Evolutionary conservation across 495 filamentous ascomycete genomes (phyloP).

Genomic region (Aspergillus sclerotiicarbonarius): DNA sequence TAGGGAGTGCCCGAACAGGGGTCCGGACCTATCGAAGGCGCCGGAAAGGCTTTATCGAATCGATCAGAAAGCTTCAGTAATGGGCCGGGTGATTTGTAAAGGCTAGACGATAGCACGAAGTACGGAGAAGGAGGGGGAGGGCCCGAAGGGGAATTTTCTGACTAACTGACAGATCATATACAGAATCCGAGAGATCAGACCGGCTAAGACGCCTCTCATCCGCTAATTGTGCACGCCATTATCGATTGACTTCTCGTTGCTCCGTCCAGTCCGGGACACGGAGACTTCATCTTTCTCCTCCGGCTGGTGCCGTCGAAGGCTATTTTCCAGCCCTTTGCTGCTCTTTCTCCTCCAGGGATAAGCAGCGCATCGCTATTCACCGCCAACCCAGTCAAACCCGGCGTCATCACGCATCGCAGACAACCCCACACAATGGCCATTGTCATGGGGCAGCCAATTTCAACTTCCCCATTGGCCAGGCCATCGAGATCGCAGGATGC

Average conservation of each 20-base stretch:
- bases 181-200: slow-evolving; percentile 1
- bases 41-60: neutral
- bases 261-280: neutral
- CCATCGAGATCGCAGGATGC: neutral
- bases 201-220: slow-evolving; percentile 7
- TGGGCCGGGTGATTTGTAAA: neutral
- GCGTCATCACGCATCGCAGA: neutral
- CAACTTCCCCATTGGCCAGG: neutral
- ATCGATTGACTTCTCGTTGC: neutral
- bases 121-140: neutral
- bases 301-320: too few relatives aligned
- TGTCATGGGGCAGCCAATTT: neutral
- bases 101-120: neutral
- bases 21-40: neutral
- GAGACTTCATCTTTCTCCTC: neutral
- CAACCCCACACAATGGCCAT: neutral
- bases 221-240: neutral
- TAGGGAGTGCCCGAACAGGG: neutral
- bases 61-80: neutral
- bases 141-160: neutral
- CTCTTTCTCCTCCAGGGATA: neutral
- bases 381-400: neutral
- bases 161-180: slow-evolving; percentile 10
- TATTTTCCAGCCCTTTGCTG: too few relatives aligned
- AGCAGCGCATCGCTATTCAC: neutral